These are phyloP conservation scores for Yarrowia phangngaensis DNA, from an alignment of 805 yeast genomes.

Conservation along the genomic window DNA sequence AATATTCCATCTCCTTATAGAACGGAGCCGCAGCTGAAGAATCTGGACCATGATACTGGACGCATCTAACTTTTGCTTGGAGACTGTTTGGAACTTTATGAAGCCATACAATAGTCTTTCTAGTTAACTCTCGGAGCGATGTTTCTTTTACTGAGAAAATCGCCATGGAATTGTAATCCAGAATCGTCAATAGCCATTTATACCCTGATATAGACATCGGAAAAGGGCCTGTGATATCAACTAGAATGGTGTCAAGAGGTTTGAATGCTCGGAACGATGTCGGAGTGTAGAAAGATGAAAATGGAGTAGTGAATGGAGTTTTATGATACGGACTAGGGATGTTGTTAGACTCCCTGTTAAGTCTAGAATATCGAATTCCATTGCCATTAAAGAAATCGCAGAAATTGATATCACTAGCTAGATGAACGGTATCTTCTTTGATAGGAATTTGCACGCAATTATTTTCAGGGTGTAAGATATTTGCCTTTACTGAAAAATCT, in stretches of 20 bases:
- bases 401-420: background rate
- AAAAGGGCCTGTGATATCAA: conserved; percentile 17
- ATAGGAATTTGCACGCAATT: background rate
- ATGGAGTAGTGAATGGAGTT: conserved; percentile 12
- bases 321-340: background rate
- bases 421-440: background rate
- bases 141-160: conserved; percentile 9
- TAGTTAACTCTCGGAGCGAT: background rate
- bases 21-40: conserved; percentile 16
- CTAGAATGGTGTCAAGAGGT: conserved; percentile 8
- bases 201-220: conserved; percentile 12
- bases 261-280: conserved; percentile 8
- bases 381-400: conserved; percentile 17
- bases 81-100: conserved; percentile 1
- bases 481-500: background rate
- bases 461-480: too few relatives aligned
- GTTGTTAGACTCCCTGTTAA: conserved; percentile 4
- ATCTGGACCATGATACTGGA: conserved; percentile 21
- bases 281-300: conserved; percentile 9
- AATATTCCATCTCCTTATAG: conserved; percentile 2
- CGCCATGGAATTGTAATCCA: conserved; percentile 10
- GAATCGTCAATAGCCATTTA: conserved; percentile 2
- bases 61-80: background rate
- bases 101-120: conserved; percentile 3
- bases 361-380: conserved; percentile 6